Conservation (phyloP, 495 filamentous ascomycete species). For the Penicillium antarcticum region DNA sequence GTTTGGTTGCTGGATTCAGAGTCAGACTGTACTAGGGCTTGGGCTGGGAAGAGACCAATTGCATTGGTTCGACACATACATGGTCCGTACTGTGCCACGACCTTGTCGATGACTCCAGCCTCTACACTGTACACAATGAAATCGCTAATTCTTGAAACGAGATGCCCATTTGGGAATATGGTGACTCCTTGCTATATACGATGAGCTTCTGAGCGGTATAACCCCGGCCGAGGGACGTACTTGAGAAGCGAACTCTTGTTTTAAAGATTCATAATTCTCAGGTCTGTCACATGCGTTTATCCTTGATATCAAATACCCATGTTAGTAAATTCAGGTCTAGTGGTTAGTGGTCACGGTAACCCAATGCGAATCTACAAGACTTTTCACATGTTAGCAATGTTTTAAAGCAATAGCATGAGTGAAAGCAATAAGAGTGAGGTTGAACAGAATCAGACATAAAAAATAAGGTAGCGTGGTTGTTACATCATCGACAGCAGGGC, state of each 20-base stretch:
- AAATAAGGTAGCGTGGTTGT: conserved; percentile 95
- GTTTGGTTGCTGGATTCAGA: conserved; percentile 71
- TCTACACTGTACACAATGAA: conserved; percentile 98
- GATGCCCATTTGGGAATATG: conserved; percentile 87
- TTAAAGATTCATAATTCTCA: conserved; percentile 75
- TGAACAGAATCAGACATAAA: conserved; percentile 68
- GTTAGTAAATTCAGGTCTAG: conserved; percentile 30
- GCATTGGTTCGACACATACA: conserved; percentile 59
- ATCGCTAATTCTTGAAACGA: conserved; percentile 91
- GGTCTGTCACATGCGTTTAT: conserved; percentile 91
- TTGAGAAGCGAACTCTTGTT: conserved; percentile 72
- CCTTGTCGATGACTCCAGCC: conserved; percentile 79
- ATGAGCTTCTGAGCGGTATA: conserved; percentile 39
- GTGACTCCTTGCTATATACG: conserved; percentile 44
- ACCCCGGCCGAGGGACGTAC: conserved; percentile 47
- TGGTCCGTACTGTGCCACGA: conserved; percentile 83
- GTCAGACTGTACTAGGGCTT: conserved; percentile 25
- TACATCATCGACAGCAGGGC: conserved; percentile 81
- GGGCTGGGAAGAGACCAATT: neutral
- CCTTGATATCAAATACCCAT: conserved; percentile 44
- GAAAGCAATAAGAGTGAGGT: conserved; percentile 8
- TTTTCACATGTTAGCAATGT: conserved; percentile 16
- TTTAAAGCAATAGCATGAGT: conserved; percentile 1
- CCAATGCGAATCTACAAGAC: neutral
- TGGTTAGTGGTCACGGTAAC: neutral